A percentile compares a stretch with the other conserved stretches of the same genome.
Conservation (phyloP, 441 rosid species). For the Breynia disticha region DNA sequence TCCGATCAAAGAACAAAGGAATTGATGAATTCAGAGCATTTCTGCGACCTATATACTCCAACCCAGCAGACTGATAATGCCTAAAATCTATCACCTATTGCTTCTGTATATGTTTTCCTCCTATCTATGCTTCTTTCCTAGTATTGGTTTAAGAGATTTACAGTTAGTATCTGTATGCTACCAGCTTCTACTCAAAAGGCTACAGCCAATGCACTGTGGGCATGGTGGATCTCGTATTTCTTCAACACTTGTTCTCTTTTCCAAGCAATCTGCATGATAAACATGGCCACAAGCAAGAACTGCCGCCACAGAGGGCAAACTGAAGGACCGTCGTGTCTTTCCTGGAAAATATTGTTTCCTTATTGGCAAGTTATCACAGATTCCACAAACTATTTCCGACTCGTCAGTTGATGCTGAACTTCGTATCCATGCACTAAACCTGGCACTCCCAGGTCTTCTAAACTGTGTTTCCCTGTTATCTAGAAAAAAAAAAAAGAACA, state of each 20-base stretch:
- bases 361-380: constrained; percentile 42
- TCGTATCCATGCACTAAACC: constrained; percentile 23
- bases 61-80: no score
- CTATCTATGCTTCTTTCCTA: constrained; percentile 9
- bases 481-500: constrained; percentile 8
- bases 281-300: constrained; percentile 58
- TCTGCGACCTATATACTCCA: no score
- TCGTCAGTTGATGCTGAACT: constrained; percentile 25
- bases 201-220: constrained; percentile 30
- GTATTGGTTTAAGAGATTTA: constrained; percentile 10
- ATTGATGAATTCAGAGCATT: no score
- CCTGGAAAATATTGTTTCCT: constrained; percentile 17
- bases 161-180: constrained; percentile 14
- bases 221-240: constrained; percentile 46
- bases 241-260: constrained; percentile 33
- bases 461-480: constrained; percentile 29
- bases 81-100: constrained; percentile 15
- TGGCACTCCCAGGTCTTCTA: constrained; percentile 35
- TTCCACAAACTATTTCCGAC: constrained; percentile 38
- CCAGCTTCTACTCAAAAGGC: constrained; percentile 17
- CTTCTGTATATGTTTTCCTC: constrained; percentile 6
- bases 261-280: constrained; percentile 59
- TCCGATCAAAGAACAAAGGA: no score
- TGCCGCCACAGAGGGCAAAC: constrained; percentile 40
- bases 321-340: constrained; percentile 17